Evolutionary conservation across 495 filamentous ascomycete species (phyloP).

Genomic region (Achaetomiella virescens): DNA sequence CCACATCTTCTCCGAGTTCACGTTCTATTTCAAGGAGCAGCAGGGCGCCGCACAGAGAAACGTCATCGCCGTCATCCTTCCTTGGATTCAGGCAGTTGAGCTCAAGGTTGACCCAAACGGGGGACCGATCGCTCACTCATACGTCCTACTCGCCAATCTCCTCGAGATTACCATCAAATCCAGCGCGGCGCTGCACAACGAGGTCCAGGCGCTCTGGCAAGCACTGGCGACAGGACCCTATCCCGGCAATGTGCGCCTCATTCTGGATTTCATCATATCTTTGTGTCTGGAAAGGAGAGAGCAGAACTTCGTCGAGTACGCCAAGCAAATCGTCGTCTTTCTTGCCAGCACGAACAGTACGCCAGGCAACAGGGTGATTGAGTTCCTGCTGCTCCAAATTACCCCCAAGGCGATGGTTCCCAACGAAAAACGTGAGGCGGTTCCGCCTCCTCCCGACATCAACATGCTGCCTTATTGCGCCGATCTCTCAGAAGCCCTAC

Average conservation of each 20-base stretch:
- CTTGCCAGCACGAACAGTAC: constrained; percentile 79
- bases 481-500: constrained; percentile 71
- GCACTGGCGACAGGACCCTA: constrained; percentile 89
- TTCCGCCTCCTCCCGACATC: constrained; percentile 67
- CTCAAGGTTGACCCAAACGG: constrained; percentile 92
- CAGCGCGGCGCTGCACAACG: constrained; percentile 81
- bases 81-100: constrained; percentile 94
- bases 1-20: constrained; percentile 90
- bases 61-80: constrained; percentile 87
- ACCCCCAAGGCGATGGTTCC: constrained; percentile 84
- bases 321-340: constrained; percentile 96
- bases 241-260: constrained; percentile 88
- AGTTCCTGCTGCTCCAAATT: constrained; percentile 86
- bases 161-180: constrained; percentile 95
- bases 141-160: constrained; percentile 92
- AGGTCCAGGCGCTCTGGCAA: constrained; percentile 97
- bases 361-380: constrained; percentile 78
- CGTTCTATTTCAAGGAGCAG: constrained; percentile 79
- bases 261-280: constrained; percentile 91
- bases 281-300: constrained; percentile 89
- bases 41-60: constrained; percentile 78
- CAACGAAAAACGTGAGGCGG: constrained; percentile 68
- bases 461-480: constrained; percentile 79
- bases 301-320: constrained; percentile 94
- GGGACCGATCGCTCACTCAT: constrained; percentile 80